A percentile compares a stretch with the other conserved stretches of the same genome.
These are phyloP conservation scores for Asterophora parasitica DNA, from an alignment of 768 basidiomycete species.

Conservation along the genomic window DNA sequence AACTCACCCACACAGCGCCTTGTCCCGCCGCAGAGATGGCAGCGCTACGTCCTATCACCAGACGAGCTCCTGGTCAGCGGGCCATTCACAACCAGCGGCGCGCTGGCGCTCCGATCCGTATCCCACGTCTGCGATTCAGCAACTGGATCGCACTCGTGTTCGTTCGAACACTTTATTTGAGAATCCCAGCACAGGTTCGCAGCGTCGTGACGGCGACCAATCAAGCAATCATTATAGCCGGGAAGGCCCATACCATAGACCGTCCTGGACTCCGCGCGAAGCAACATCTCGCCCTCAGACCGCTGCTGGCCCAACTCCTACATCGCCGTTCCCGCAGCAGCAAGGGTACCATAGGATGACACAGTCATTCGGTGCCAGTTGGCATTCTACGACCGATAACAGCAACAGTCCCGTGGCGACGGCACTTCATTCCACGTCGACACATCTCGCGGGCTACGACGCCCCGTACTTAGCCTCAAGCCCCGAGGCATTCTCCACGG, in stretches of 20 bases:
- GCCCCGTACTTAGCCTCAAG: constrained; percentile 32
- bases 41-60: constrained; percentile 19
- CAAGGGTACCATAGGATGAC: constrained; percentile 34
- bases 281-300: constrained; percentile 25
- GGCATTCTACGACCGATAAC: constrained; percentile 29
- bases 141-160: constrained; percentile 32
- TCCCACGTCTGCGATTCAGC: constrained; percentile 7
- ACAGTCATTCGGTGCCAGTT: constrained; percentile 36
- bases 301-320: constrained; percentile 27
- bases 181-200: constrained; percentile 16
- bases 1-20: constrained; percentile 20
- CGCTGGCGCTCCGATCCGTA: constrained; percentile 38
- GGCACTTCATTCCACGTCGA: constrained; percentile 26
- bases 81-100: constrained; percentile 27
- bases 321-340: constrained; percentile 28
- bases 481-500: constrained; percentile 38
- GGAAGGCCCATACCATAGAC: constrained; percentile 30
- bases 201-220: constrained; percentile 29
- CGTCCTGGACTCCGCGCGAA: constrained; percentile 36
- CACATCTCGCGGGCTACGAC: constrained; percentile 14
- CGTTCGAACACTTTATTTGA: constrained; percentile 36
- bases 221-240: constrained; percentile 23
- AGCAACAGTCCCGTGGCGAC: constrained; percentile 28
- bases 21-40: constrained; percentile 30
- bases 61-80: constrained; percentile 32